A percentile compares a stretch with the other conserved stretches of the same genome.
phyloP scores from a whole-genome alignment of 257 asterid species.

The Nicotiana attenuata region DNA sequence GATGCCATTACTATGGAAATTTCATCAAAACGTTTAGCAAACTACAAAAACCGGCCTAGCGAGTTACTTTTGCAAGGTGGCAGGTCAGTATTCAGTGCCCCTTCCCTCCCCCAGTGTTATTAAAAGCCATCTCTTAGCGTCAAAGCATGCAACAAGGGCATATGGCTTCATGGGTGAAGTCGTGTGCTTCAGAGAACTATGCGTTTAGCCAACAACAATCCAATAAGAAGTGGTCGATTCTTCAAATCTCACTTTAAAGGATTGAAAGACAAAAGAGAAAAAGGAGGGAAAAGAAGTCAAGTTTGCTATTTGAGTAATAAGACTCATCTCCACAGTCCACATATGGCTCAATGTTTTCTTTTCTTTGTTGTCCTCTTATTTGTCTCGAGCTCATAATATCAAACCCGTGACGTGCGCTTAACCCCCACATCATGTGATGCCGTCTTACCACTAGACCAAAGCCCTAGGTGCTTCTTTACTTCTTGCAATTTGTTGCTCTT shows the following conservation, averaged over 20 bases:
- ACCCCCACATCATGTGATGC: too few relatives aligned
- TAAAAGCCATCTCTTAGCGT: neutral
- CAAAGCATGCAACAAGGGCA: neutral
- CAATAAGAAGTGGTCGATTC: neutral
- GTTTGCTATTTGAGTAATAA: neutral
- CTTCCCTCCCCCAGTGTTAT: neutral
- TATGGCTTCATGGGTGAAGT: neutral
- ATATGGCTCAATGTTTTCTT: neutral
- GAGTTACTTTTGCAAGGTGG: slow-evolving; percentile 71
- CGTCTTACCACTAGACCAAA: too few relatives aligned
- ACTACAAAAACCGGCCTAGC: slow-evolving; percentile 33
- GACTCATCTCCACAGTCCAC: neutral
- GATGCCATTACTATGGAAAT: slow-evolving; percentile 90
- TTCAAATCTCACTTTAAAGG: neutral
- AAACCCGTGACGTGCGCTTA: too few relatives aligned
- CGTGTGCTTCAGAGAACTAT: neutral
- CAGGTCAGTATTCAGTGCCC: slow-evolving; percentile 41
- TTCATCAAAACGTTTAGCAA: slow-evolving; percentile 48
- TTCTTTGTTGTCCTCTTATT: neutral
- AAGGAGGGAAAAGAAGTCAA: neutral
- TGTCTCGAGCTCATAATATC: neutral
- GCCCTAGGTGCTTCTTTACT: neutral
- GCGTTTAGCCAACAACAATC: neutral
- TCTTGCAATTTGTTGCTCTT: neutral
- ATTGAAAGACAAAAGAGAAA: neutral